Conservation (phyloP, 148 eudicot genomes). For the Selenicereus undatus region DNA sequence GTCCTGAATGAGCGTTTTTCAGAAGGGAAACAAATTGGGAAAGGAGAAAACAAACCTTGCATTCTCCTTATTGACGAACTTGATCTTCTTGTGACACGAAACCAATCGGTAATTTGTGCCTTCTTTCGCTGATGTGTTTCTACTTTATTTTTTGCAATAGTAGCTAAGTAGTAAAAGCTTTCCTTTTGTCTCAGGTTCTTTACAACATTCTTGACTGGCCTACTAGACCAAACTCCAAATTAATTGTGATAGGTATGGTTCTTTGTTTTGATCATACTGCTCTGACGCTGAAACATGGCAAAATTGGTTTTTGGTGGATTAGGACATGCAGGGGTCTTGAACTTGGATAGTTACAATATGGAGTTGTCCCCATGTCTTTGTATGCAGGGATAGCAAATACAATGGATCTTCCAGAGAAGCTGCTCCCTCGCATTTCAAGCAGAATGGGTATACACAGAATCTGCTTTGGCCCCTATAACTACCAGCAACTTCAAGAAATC, state of each 20-base stretch:
- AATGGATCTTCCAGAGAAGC: constrained; percentile 99
- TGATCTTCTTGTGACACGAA: constrained; percentile 95
- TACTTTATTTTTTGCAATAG: not conserved
- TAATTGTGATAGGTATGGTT: constrained; percentile 79
- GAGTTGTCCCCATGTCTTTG: not conserved
- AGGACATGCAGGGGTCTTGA: not conserved
- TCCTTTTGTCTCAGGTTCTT: constrained; percentile 55
- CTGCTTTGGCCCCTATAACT: constrained; percentile 90
- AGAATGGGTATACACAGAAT: constrained; percentile 97
- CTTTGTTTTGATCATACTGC: not conserved
- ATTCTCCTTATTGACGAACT: constrained; percentile 92
- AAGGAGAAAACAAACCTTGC: constrained; percentile 78
- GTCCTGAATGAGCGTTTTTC: constrained; percentile 79
- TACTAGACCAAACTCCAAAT: constrained; percentile 86
- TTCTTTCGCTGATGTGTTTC: not conserved
- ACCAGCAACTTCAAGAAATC: constrained; percentile 94
- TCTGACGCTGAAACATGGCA: not conserved
- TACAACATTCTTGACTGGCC: constrained; percentile 99
- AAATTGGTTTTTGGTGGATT: not conserved
- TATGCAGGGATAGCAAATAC: constrained; percentile 94
- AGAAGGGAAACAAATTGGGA: constrained; percentile 57
- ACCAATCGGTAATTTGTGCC: constrained; percentile 64
- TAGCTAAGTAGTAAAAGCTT: not conserved
- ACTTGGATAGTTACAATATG: constrained; percentile 1
- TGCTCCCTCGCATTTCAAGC: constrained; percentile 97